phyloP scores from a whole-genome alignment of 169 alveolate genomes.

The Cryptosporidium felis region DNA sequence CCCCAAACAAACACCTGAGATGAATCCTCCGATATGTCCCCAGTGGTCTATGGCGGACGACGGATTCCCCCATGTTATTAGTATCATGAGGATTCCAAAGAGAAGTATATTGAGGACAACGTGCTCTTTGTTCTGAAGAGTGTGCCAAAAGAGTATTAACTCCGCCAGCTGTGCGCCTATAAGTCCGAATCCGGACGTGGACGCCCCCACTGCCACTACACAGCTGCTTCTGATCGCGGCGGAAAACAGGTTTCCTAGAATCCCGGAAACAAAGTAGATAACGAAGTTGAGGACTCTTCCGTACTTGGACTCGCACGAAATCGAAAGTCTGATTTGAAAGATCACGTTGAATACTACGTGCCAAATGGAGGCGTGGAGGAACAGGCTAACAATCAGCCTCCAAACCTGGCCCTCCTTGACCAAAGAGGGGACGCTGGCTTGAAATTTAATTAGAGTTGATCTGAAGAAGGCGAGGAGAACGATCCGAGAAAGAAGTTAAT shows the following conservation, averaged over 20 bases:
- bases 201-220: slow-evolving; percentile 83
- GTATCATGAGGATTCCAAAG: slow-evolving; percentile 77
- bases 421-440: slow-evolving; percentile 80
- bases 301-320: slow-evolving; percentile 81
- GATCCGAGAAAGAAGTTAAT: no score
- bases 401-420: slow-evolving; percentile 83
- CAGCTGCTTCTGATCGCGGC: slow-evolving; percentile 79
- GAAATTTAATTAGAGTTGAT: slow-evolving; percentile 71
- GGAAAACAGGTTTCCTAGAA: slow-evolving; percentile 81
- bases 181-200: slow-evolving; percentile 86
- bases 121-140: slow-evolving; percentile 80
- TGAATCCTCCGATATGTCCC: slow-evolving; percentile 85
- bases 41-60: slow-evolving; percentile 82
- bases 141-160: slow-evolving; percentile 82
- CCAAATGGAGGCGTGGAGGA: slow-evolving; percentile 82
- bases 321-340: slow-evolving; percentile 83
- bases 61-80: slow-evolving; percentile 80
- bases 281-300: slow-evolving; percentile 75
- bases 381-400: slow-evolving; percentile 81
- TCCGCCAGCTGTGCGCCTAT: slow-evolving; percentile 83
- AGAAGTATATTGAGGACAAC: slow-evolving; percentile 79
- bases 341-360: slow-evolving; percentile 84
- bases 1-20: slow-evolving; percentile 80
- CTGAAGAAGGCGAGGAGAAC: slow-evolving; percentile 70
- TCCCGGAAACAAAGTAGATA: slow-evolving; percentile 78